Percentiles rank a stretch among this genome's conserved stretches.
phyloP scores from a whole-genome alignment of 805 yeast species.

The Cyberlindnera suaveolens region DNA sequence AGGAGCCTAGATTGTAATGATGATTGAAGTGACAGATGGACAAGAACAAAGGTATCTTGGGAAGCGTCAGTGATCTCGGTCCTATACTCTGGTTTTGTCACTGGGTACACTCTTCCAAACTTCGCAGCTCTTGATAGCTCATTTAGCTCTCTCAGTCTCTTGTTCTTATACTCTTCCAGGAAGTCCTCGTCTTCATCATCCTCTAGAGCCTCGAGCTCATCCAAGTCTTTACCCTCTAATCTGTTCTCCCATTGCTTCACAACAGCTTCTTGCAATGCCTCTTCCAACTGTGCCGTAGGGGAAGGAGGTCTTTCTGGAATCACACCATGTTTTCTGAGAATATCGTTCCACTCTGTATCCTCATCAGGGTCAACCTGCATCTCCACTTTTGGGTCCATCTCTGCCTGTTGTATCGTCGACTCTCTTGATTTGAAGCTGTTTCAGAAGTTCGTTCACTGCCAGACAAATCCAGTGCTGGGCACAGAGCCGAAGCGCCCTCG shows the following conservation, averaged over 20 bases:
- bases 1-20: constrained; percentile 70
- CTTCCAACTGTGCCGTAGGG: constrained; percentile 81
- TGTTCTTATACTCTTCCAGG: constrained; percentile 65
- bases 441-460: too few species aligned
- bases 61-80: constrained; percentile 82
- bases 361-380: constrained; percentile 92
- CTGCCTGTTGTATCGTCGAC: too few species aligned
- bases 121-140: constrained; percentile 47
- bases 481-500: too few species aligned
- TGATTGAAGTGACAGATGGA: constrained; percentile 68
- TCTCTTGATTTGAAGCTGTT: too few species aligned
- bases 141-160: constrained; percentile 70
- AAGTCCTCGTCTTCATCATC: constrained; percentile 94
- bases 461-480: too few species aligned
- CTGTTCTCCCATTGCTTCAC: constrained; percentile 76
- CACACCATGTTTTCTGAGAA: constrained; percentile 80
- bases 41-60: constrained; percentile 55
- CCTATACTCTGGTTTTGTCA: constrained; percentile 84
- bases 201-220: constrained; percentile 81
- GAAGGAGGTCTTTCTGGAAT: constrained; percentile 90
- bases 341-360: constrained; percentile 99
- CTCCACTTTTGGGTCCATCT: constrained; percentile 52
- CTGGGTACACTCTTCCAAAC: constrained; percentile 72
- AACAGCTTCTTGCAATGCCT: constrained; percentile 79
- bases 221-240: constrained; percentile 67